Evolutionary conservation across 768 basidiomycete genomes (phyloP).

Genomic region (Auriscalpium microsporum): DNA sequence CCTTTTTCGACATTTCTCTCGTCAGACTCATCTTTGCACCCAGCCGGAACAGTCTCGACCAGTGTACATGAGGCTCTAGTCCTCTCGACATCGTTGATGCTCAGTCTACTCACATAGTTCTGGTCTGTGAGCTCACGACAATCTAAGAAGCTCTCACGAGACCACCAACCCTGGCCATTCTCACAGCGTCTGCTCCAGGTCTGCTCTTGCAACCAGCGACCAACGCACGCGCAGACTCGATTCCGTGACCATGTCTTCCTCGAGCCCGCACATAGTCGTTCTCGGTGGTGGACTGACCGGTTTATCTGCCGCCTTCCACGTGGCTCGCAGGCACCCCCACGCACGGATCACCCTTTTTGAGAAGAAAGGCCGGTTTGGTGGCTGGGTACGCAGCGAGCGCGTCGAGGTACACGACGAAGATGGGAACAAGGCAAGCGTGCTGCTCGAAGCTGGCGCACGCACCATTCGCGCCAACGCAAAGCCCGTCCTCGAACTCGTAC

Average conservation of each 20-base stretch:
- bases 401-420: constrained; percentile 30
- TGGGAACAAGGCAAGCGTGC: constrained; percentile 31
- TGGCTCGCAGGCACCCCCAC: constrained; percentile 55
- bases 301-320: constrained; percentile 72
- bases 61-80: no score
- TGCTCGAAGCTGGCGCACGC: constrained; percentile 82
- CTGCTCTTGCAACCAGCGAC: no score
- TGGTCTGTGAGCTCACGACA: no score
- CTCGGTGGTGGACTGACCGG: constrained; percentile 80
- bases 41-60: no score
- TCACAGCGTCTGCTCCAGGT: no score
- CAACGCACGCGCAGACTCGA: not conserved
- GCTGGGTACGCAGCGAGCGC: constrained; percentile 73
- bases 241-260: not conserved
- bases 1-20: no score
- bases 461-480: constrained; percentile 74
- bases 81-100: no score
- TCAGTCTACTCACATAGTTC: no score
- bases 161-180: no score
- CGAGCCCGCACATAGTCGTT: constrained; percentile 42
- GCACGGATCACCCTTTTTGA: constrained; percentile 64
- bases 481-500: constrained; percentile 71
- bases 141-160: no score
- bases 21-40: no score
- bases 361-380: constrained; percentile 55